Base-by-base conservation (phyloP, 1,284 basidiomycete species). In the Mycosarcoma maydis region DNA sequence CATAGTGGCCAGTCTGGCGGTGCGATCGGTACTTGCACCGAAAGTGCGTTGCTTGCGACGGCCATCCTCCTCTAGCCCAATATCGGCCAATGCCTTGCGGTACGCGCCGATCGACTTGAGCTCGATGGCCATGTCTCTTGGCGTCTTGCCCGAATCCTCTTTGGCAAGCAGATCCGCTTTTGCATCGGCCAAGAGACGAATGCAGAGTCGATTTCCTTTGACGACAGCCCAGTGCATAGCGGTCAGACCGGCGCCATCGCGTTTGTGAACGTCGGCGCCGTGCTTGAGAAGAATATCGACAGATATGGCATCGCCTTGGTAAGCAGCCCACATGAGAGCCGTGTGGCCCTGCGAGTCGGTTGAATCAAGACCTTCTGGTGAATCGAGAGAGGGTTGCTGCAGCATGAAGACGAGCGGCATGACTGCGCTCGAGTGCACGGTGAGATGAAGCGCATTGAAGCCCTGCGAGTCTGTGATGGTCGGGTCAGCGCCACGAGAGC, bases 151-250 rank as follows among this genome's bases (percentile, higher is more conserved):
- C 46, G 90, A 88, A 16, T 87, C 87, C 72, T 95, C 94, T 77
- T 90, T 91, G 5, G 89, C 89, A 36, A 86, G 86, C 11, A 97
- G 83, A 81, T 94, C 91, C 1, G 89, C 90, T 0, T 93, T 94
- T 16, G 90, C 90, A 70, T 92, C 90, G 11, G 96, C 83, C 13
- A 99, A 84, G 44, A 90, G 87, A 22, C 90, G 86, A 52, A 98
- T 95, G 78, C 92, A 93, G 14, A 83, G 80, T 50, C 90, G 85
- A 78, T 94, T 96, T 7, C 95, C 96, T 64, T 94, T 88, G 11
- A 98, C 95, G n/a, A 96, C 94, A 1, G 94, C 94, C 96, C 96
- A 99, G 81, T 99, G 96, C 46, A 98, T 85, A 0, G 96, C 92
- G 0, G 92, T 88, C 49, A 99, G 86, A 0, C 94, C 94, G 0